Base-by-base conservation (phyloP, 2,329 filamentous ascomycete genomes). In the Penicillium oxalicum region DNA sequence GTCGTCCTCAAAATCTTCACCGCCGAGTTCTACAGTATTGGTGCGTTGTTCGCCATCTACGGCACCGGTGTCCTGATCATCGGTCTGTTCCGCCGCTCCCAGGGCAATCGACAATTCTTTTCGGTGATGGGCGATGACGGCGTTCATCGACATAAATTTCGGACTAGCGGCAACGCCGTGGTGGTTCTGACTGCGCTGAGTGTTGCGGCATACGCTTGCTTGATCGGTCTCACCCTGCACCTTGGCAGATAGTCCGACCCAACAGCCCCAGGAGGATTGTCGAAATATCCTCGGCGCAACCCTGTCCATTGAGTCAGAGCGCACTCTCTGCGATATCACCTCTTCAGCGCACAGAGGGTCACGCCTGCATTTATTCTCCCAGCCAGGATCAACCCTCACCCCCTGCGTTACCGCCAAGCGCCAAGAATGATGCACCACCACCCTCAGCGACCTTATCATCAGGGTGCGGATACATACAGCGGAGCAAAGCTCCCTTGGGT, bases 1-100 rank as follows among this genome's bases (percentile, higher is more conserved):
- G 84, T 98, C 54, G 88, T 98, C 45, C 82, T 95, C 58, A 95
- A 94, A 74, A 94, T 98, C 70, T 97, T 98, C 74, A 96, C 90
- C 7, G 81, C 84, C 45, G 93, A 97, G 66, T 97, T 98, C 75
- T 97, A 97, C 72, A 83, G 86, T 58, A 95, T 96, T 54, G 93
- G 93, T n/a, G 93, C 93, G 5, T 77, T 98, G 29, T 96, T 96
- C 66, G 91, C 93, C 38, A 84, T 89, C 42, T 97, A 97, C 64
- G 93, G 91, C 9, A 83, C 85, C 3, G 88, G 88, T 5, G 81
- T 98, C 41, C 75, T 97, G 64, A 76, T 88, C 26, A 88, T 94
- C 51, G 87, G 89, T 60, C 75, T 89, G 46, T 94, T 94, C 70
- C 81, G 93, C 49, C 83, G 93, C 46, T 88, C 91, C 64, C 88